Evolutionary conservation across 2,329 filamentous ascomycete species (phyloP).

Genomic region (Achaetomium macrosporum): DNA sequence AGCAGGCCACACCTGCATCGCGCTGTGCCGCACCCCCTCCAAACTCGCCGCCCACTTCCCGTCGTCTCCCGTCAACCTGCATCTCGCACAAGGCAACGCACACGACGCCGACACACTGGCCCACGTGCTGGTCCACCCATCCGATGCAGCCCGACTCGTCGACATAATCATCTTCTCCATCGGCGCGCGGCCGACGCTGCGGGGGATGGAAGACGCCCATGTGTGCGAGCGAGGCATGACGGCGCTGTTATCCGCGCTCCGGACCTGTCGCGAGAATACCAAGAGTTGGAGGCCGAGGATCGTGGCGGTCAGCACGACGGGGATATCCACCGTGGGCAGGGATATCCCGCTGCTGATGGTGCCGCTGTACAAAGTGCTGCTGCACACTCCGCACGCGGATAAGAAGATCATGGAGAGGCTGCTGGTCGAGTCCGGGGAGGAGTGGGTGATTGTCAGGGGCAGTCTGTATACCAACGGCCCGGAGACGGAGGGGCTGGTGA

Average conservation of each 20-base stretch:
- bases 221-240: conserved; percentile 43
- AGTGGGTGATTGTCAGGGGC: conserved; percentile 30
- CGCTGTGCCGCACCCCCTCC: conserved; percentile 44
- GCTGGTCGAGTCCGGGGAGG: conserved; percentile 25
- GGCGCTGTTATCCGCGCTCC: conserved; percentile 37
- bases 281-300: conserved; percentile 30
- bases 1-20: conserved; percentile 42
- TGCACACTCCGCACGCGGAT: conserved; percentile 37
- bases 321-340: conserved; percentile 33
- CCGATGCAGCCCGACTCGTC: conserved; percentile 31
- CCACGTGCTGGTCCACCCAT: conserved; percentile 30
- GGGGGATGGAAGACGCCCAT: conserved; percentile 38
- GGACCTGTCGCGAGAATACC: conserved; percentile 26
- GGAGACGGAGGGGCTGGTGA: conserved; percentile 28
- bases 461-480: conserved; percentile 28
- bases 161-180: conserved; percentile 45
- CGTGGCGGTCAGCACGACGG: conserved; percentile 38
- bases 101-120: conserved; percentile 36
- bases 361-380: conserved; percentile 37
- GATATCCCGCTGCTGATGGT: conserved; percentile 37
- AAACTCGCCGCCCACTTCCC: conserved; percentile 38
- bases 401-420: conserved; percentile 41
- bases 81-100: conserved; percentile 43
- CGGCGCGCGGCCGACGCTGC: conserved; percentile 35
- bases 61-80: conserved; percentile 32